Conservation (phyloP, 768 basidiomycete genomes). For the Daedalea quercina region DNA sequence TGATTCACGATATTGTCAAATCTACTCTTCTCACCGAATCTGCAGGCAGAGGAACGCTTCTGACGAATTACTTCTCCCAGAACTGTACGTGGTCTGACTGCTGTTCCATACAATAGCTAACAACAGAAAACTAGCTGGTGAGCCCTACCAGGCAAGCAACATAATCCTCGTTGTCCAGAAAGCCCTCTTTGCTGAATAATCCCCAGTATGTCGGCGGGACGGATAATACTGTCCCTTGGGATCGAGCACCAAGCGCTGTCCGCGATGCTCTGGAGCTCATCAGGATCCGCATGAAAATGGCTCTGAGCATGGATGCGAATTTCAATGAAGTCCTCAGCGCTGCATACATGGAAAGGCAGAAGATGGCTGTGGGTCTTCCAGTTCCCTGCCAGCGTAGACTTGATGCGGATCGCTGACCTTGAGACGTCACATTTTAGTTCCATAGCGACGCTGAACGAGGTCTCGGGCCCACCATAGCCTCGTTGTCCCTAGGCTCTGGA, state of each 20-base stretch:
- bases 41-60: constrained; percentile 57
- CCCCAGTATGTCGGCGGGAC: constrained; percentile 72
- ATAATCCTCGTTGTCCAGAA: too few relatives aligned
- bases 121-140: constrained; percentile 46
- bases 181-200: neutral
- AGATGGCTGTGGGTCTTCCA: constrained; percentile 58
- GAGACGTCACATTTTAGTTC: constrained; percentile 42
- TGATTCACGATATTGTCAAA: neutral
- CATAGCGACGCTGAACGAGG: constrained; percentile 76
- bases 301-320: constrained; percentile 19
- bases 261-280: constrained; percentile 53
- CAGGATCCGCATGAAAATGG: constrained; percentile 36
- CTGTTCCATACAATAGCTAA: constrained; percentile 1
- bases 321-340: constrained; percentile 82
- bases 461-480: constrained; percentile 66
- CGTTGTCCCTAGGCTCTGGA: constrained; percentile 69
- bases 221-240: constrained; percentile 63
- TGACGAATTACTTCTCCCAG: constrained; percentile 83
- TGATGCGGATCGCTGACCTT: too few relatives aligned
- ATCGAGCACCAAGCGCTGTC: constrained; percentile 52
- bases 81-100: constrained; percentile 46
- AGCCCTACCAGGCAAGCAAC: constrained; percentile 75
- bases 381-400: neutral
- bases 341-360: constrained; percentile 82
- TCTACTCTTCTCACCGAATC: neutral